Evolutionary conservation across 305 asterid genomes (phyloP).

Genomic region (Caryopteris hybrid): DNA sequence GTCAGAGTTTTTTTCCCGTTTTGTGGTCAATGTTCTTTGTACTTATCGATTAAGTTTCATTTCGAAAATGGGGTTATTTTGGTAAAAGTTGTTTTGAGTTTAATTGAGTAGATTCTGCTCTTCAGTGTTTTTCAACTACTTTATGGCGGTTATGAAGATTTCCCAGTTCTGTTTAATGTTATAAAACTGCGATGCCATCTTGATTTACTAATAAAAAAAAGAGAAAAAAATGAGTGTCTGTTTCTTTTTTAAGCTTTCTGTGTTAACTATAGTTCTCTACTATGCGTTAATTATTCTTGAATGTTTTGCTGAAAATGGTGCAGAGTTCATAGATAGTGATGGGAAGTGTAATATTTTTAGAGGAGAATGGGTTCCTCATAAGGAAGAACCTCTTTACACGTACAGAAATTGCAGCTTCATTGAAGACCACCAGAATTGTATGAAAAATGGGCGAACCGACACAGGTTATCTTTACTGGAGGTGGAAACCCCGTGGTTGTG

Average conservation of each 20-base stretch:
- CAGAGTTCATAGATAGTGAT: slow-evolving; percentile 22
- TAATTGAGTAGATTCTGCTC: not conserved
- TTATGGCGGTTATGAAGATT: not conserved
- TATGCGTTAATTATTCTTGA: not conserved
- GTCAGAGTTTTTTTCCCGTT: slow-evolving; percentile 28
- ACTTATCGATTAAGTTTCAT: not conserved
- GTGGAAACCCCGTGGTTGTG: slow-evolving; percentile 73
- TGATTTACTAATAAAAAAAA: not conserved
- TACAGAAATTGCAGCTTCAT: slow-evolving; percentile 57
- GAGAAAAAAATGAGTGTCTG: too few relatives aligned
- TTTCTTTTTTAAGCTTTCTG: not conserved
- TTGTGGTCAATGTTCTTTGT: not conserved
- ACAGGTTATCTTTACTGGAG: slow-evolving; percentile 62
- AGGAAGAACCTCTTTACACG: slow-evolving; percentile 66
- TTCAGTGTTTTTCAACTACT: not conserved
- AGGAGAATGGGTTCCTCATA: slow-evolving; percentile 75
- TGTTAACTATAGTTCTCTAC: not conserved
- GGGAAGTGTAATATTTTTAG: slow-evolving; percentile 52
- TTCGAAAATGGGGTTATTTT: not conserved
- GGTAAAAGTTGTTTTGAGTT: slow-evolving; percentile 7
- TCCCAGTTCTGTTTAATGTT: not conserved
- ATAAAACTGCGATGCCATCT: not conserved
- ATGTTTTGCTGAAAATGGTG: slow-evolving; percentile 12
- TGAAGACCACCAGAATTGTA: slow-evolving; percentile 63
- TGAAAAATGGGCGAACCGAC: slow-evolving; percentile 67